Evolutionary conservation across 257 asterid genomes (phyloP).

Genomic region (Echites panduratus): DNA sequence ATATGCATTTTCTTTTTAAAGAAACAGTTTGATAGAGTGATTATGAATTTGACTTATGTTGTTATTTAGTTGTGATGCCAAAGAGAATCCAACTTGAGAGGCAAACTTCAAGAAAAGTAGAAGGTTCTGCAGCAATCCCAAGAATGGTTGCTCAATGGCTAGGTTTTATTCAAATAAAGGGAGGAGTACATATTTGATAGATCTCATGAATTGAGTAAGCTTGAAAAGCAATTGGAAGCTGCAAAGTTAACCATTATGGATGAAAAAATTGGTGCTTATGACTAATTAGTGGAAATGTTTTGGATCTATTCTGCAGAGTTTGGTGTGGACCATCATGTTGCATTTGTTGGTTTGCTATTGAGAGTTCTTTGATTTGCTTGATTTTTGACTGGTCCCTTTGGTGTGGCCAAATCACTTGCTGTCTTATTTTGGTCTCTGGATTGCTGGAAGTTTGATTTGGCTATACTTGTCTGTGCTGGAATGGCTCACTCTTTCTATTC

Average conservation of each 20-base stretch:
- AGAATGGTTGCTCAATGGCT: conserved; percentile 72
- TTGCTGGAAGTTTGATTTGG: no score
- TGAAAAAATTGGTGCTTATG: conserved; percentile 51
- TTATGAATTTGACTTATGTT: conserved; percentile 15
- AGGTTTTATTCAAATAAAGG: conserved; percentile 78
- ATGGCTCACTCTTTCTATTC: no score
- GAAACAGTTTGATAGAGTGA: not conserved
- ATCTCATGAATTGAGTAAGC: conserved; percentile 60
- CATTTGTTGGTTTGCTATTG: no score
- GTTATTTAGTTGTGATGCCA: conserved; percentile 63
- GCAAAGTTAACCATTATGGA: conserved; percentile 44
- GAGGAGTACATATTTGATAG: conserved; percentile 58
- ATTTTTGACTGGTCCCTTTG: no score
- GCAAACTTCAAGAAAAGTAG: conserved; percentile 65
- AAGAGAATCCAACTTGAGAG: conserved; percentile 79
- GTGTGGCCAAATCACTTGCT: no score
- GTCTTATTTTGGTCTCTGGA: no score
- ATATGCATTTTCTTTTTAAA: not conserved
- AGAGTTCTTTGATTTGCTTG: no score
- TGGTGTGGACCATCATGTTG: no score
- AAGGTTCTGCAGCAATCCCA: conserved; percentile 66
- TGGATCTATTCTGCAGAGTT: no score
- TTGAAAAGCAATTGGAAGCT: conserved; percentile 59
- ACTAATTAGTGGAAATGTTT: no score
- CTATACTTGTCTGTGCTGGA: no score